phyloP scores from a whole-genome alignment of 345 rosid species.

The Eucalyptus rudis region DNA sequence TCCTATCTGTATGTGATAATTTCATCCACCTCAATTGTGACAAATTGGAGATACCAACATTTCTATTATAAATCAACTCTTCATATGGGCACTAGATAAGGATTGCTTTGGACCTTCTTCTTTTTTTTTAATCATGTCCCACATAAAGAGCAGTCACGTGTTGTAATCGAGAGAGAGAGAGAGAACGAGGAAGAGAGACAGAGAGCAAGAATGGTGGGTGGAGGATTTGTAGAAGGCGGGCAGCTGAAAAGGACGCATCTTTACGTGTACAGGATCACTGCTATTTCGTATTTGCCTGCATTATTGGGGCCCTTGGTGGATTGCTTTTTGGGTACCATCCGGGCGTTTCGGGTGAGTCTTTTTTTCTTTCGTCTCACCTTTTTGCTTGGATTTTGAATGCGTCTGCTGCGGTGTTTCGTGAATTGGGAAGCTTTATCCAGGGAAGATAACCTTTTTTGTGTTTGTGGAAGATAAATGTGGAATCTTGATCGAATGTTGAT shows the following conservation, averaged over 20 bases:
- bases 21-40: no score
- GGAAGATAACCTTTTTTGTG: no score
- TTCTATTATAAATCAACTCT: no score
- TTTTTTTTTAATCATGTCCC: no score
- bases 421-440: not conserved
- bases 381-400: not conserved
- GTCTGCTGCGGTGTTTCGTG: not conserved
- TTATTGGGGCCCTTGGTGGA: slow-evolving; percentile 57
- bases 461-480: no score
- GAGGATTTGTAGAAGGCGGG: slow-evolving; percentile 26
- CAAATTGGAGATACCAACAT: no score
- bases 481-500: no score
- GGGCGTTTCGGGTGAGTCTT: slow-evolving; percentile 54
- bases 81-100: no score
- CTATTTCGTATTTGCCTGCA: slow-evolving; percentile 45
- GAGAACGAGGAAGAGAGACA: not conserved
- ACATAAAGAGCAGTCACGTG: no score
- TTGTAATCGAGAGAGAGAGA: not conserved
- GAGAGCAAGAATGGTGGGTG: slow-evolving; percentile 42
- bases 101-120: no score
- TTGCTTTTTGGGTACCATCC: slow-evolving; percentile 74
- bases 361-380: not conserved
- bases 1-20: no score
- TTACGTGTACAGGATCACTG: slow-evolving; percentile 46
- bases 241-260: slow-evolving; percentile 48